Conservation (phyloP, 78 protist genomes). For the Dictyostelium discoideum region DNA sequence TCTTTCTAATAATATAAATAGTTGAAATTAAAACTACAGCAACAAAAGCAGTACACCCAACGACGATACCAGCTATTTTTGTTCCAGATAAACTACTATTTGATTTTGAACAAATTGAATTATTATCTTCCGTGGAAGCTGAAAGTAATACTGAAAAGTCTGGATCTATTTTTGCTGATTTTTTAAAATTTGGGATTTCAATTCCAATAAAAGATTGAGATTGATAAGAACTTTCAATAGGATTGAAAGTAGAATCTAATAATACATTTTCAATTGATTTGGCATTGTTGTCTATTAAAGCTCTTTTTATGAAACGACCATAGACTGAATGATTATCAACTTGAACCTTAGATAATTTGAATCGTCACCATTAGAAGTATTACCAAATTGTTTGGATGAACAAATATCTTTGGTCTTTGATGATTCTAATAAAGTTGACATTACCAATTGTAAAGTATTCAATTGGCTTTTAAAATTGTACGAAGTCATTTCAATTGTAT, state of each 20-base stretch:
- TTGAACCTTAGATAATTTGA: background rate
- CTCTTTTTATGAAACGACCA: slow-evolving; percentile 5
- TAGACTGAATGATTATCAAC: background rate
- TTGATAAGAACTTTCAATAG: background rate
- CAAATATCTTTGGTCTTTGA: background rate
- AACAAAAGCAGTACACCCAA: background rate
- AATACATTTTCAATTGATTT: background rate
- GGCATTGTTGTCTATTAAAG: background rate
- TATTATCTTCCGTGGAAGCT: background rate
- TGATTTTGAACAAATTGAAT: background rate
- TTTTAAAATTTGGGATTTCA: background rate
- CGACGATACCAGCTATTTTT: background rate
- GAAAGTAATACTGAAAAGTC: background rate
- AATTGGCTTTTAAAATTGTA: background rate
- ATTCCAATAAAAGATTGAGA: slow-evolving; percentile 1
- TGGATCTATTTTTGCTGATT: background rate
- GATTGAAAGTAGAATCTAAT: background rate
- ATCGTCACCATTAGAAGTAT: background rate
- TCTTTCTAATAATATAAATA: background rate
- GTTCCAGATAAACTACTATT: background rate
- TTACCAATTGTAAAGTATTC: background rate
- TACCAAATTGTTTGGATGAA: background rate
- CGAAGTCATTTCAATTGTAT: background rate
- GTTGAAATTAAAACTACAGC: background rate
- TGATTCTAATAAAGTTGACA: background rate